Evolutionary conservation across 495 filamentous ascomycete species (phyloP).

Genomic region (Talaromyces thailandensis): DNA sequence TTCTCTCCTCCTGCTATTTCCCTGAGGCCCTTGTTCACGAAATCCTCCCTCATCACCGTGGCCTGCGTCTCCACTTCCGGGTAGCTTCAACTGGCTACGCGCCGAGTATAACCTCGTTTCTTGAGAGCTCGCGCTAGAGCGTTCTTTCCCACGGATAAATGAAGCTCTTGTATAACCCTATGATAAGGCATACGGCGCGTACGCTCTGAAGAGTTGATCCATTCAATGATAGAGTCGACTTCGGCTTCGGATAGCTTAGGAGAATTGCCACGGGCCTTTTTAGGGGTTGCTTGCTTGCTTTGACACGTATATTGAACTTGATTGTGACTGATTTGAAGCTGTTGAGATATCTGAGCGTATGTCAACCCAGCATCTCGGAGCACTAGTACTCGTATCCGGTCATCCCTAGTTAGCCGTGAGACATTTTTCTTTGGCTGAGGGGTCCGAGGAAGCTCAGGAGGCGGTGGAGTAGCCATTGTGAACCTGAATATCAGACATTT

Average conservation of each 20-base stretch:
- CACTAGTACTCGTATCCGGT: neutral
- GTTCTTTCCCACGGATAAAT: slow-evolving; percentile 8
- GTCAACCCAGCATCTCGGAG: neutral
- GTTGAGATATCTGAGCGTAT: neutral
- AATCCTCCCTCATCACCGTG: no score
- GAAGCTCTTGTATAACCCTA: slow-evolving; percentile 16
- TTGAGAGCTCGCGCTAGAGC: slow-evolving; percentile 15
- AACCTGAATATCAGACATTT: neutral
- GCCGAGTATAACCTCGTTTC: slow-evolving; percentile 21
- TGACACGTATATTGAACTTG: slow-evolving; percentile 9
- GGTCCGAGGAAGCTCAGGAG: neutral
- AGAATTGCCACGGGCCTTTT: slow-evolving; percentile 10
- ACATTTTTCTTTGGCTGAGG: neutral
- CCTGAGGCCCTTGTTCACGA: no score
- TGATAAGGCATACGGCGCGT: slow-evolving; percentile 15
- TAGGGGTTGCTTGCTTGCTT: slow-evolving; percentile 10
- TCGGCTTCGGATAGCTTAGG: slow-evolving; percentile 15
- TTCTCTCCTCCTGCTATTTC: neutral
- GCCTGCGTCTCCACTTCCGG: no score
- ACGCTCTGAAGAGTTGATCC: slow-evolving; percentile 13
- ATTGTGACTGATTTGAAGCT: neutral
- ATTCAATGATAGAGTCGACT: slow-evolving; percentile 18
- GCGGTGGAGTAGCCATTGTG: neutral
- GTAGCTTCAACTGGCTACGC: no score
- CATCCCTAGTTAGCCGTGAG: neutral